Conservation (phyloP, 2,329 filamentous ascomycete species). For the Tolypocladium ovalisporum region DNA sequence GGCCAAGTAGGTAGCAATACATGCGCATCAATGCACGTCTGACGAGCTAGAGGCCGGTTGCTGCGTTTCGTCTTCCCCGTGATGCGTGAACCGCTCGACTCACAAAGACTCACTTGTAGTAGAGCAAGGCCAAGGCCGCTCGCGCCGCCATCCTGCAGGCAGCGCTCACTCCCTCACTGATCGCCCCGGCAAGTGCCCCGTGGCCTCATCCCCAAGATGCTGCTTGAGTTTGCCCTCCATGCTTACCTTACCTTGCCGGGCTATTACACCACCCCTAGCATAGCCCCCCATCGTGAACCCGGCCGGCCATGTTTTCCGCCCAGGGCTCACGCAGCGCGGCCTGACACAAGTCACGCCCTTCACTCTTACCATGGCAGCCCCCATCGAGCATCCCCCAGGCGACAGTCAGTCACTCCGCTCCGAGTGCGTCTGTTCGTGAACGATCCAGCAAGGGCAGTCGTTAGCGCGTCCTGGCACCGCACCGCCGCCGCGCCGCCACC, state of each 20-base stretch:
- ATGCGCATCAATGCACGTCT: background rate
- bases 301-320: background rate
- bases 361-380: background rate
- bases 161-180: background rate
- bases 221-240: background rate
- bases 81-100: background rate
- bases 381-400: background rate
- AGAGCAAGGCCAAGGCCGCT: background rate
- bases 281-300: background rate
- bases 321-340: background rate
- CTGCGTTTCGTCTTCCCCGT: background rate
- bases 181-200: background rate
- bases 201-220: background rate
- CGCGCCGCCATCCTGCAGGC: background rate
- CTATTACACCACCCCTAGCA: background rate
- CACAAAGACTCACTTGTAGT: background rate
- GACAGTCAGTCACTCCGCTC: background rate
- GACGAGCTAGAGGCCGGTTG: background rate
- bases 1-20: background rate
- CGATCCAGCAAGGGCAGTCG: background rate
- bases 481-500: slow-evolving; percentile 7
- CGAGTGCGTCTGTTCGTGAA: background rate
- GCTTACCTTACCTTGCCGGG: background rate
- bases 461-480: background rate
- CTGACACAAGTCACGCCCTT: background rate